phyloP scores from a whole-genome alignment of 106 monocot genomes.

The Platanthera guangdongensis region DNA sequence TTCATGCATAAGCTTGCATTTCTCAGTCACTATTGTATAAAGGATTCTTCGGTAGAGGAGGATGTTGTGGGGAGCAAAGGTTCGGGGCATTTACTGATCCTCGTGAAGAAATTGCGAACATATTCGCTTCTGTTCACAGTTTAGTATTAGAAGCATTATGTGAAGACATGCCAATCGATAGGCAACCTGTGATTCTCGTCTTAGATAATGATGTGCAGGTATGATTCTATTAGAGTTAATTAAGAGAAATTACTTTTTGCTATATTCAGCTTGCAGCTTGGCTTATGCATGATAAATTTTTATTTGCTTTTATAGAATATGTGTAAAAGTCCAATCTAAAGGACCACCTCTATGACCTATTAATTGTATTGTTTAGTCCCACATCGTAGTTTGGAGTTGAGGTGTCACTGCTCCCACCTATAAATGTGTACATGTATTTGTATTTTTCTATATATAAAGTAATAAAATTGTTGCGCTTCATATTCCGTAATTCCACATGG shows the following conservation, averaged over 20 bases:
- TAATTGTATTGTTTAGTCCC: too few species aligned
- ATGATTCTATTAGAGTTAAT: slow-evolving; percentile 6
- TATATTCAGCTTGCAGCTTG: not conserved
- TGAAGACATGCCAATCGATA: slow-evolving; percentile 17
- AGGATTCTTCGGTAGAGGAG: slow-evolving; percentile 63
- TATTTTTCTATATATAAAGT: not conserved
- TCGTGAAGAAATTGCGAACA: slow-evolving; percentile 13
- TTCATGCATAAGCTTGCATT: slow-evolving; percentile 52
- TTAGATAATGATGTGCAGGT: slow-evolving; percentile 80
- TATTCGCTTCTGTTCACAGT: slow-evolving; percentile 11
- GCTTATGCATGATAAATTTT: not conserved
- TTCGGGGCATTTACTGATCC: slow-evolving; percentile 36
- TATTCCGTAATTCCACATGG: too few species aligned
- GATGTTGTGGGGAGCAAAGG: slow-evolving; percentile 50
- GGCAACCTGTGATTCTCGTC: slow-evolving; percentile 68
- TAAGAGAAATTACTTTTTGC: not conserved
- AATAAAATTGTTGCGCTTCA: too few species aligned
- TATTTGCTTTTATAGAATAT: too few species aligned
- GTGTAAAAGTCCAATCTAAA: too few species aligned
- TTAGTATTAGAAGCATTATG: slow-evolving; percentile 28
- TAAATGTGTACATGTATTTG: not conserved
- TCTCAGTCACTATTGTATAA: slow-evolving; percentile 54
- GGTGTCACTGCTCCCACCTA: too few species aligned
- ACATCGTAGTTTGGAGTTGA: too few species aligned
- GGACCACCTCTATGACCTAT: too few species aligned